A percentile compares a stretch with the other conserved stretches of the same genome.
These are phyloP conservation scores for Collariella sp. DNA, from an alignment of 495 filamentous ascomycete species.

Conservation along the genomic window DNA sequence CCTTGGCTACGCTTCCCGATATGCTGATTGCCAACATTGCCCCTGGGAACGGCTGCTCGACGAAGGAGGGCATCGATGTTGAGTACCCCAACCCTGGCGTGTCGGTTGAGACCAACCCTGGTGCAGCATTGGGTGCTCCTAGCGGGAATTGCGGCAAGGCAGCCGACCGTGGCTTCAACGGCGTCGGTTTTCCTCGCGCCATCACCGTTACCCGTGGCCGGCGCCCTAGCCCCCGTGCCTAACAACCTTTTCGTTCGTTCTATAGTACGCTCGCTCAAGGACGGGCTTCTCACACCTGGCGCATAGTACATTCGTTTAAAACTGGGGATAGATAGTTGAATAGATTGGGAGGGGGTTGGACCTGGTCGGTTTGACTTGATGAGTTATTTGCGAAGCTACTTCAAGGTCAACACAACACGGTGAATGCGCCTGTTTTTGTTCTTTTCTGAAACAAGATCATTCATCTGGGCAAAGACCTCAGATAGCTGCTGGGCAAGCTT, in stretches of 20 bases:
- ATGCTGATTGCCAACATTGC: slow-evolving; percentile 74
- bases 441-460: not conserved
- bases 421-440: not conserved
- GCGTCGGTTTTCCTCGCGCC: not conserved
- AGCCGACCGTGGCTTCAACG: not conserved
- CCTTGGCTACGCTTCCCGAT: slow-evolving; percentile 55
- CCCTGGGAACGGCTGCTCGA: slow-evolving; percentile 44
- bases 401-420: not conserved
- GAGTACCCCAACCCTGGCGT: slow-evolving; percentile 49
- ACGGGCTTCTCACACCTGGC: not conserved
- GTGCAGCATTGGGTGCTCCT: slow-evolving; percentile 17
- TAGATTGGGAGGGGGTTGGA: not conserved
- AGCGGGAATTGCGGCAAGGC: slow-evolving; percentile 14
- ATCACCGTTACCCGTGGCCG: slow-evolving; percentile 6
- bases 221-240: slow-evolving; percentile 1
- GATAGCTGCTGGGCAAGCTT: not conserved
- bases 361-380: not conserved
- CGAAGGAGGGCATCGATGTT: slow-evolving; percentile 35
- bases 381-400: not conserved
- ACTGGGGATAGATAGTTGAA: not conserved
- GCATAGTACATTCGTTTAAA: not conserved
- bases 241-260: not conserved
- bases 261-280: not conserved
- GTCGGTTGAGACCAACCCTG: slow-evolving; percentile 40
- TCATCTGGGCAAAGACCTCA: not conserved